phyloP scores from a whole-genome alignment of 371 early-diverging fungal species.

The Phascolomyces articulosus region DNA sequence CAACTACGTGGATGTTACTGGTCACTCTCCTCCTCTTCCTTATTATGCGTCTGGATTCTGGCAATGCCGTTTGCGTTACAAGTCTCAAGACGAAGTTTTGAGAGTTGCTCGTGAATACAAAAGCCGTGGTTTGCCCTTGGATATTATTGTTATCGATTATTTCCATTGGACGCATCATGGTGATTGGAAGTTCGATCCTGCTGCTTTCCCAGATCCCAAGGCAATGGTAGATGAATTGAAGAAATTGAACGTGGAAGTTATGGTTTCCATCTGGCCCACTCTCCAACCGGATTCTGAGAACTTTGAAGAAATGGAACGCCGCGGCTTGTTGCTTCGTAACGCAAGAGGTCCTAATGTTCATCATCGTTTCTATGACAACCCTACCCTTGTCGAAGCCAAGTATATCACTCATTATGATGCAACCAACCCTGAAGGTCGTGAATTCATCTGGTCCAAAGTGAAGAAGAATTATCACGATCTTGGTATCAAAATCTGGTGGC shows the following conservation, averaged over 20 bases:
- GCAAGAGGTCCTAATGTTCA: slow-evolving; percentile 16
- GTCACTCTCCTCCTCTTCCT: slow-evolving; percentile 20
- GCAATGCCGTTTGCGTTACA: slow-evolving; percentile 22
- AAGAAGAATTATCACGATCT: slow-evolving; percentile 19
- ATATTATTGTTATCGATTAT: slow-evolving; percentile 21
- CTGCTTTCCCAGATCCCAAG: slow-evolving; percentile 10
- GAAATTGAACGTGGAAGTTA: slow-evolving; percentile 11
- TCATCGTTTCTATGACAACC: slow-evolving; percentile 19
- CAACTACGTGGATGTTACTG: slow-evolving; percentile 23
- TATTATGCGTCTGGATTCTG: slow-evolving; percentile 24
- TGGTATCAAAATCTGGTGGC: slow-evolving; percentile 22
- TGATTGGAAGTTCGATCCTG: slow-evolving; percentile 20
- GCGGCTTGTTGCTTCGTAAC: slow-evolving; percentile 18
- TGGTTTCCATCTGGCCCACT: slow-evolving; percentile 21
- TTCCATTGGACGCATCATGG: slow-evolving; percentile 19
- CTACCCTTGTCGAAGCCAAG: slow-evolving; percentile 8
- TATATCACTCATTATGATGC: slow-evolving; percentile 22
- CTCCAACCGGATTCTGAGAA: slow-evolving; percentile 18
- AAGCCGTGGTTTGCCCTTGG: slow-evolving; percentile 14
- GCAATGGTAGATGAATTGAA: slow-evolving; percentile 18
- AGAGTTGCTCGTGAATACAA: slow-evolving; percentile 18
- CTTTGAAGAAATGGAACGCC: slow-evolving; percentile 17
- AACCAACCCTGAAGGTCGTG: slow-evolving; percentile 20
- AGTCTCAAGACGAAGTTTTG: slow-evolving; percentile 17
- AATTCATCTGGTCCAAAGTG: slow-evolving; percentile 21